Conservation (phyloP, 805 yeast genomes). For the Lipomyces yamadae region DNA sequence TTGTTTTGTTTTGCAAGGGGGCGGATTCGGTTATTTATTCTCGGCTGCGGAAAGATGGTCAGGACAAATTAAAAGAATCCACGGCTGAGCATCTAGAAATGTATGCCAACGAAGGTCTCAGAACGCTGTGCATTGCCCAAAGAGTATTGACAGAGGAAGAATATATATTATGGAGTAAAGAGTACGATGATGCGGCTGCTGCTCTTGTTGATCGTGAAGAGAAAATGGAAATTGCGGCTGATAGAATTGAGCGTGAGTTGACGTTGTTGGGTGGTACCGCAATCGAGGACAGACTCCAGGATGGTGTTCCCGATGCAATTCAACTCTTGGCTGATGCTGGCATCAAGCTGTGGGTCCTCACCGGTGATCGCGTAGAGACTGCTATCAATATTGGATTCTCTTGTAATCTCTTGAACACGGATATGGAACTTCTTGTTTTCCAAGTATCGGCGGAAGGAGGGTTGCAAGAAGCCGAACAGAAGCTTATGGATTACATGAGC, state of each 20-base stretch:
- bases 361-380: conserved; percentile 83
- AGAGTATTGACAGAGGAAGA: conserved; percentile 53
- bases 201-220: conserved; percentile 65
- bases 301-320: conserved; percentile 78
- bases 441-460: conserved; percentile 46
- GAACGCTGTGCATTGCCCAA: conserved; percentile 75
- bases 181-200: conserved; percentile 62
- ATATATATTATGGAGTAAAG: conserved; percentile 60
- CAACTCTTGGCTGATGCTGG: conserved; percentile 71
- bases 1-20: conserved; percentile 66
- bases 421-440: conserved; percentile 72
- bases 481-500: conserved; percentile 54
- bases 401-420: conserved; percentile 68
- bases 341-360: conserved; percentile 79
- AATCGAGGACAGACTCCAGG: conserved; percentile 77
- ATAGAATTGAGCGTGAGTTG: conserved; percentile 63
- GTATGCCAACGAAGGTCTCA: conserved; percentile 75
- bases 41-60: conserved; percentile 49
- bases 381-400: conserved; percentile 84
- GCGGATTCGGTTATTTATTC: conserved; percentile 74
- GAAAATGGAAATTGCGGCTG: conserved; percentile 57
- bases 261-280: conserved; percentile 76
- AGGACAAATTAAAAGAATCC: conserved; percentile 54
- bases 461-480: conserved; percentile 42
- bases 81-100: conserved; percentile 70